Conservation (phyloP, 2,329 filamentous ascomycete genomes). For the Paramyrothecium roridum region DNA sequence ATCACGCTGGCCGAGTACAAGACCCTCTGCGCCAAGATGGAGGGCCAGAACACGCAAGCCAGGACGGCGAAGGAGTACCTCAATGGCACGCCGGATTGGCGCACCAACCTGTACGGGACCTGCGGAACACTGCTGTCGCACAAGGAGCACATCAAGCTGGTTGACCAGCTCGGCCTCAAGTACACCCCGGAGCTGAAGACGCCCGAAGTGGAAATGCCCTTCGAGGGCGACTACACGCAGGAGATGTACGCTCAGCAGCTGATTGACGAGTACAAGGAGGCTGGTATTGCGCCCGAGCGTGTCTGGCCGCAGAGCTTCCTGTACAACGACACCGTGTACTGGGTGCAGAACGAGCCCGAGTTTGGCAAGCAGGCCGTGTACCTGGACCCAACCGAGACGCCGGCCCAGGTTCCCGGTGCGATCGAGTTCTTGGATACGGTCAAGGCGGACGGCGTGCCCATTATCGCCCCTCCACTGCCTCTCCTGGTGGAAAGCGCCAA, state of each 20-base stretch:
- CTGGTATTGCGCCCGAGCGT: conserved; percentile 47
- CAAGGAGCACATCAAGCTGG: conserved; percentile 59
- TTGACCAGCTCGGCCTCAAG: conserved; percentile 54
- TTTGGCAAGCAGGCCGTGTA: conserved; percentile 62
- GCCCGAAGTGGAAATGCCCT: conserved; percentile 68
- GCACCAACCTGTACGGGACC: conserved; percentile 62
- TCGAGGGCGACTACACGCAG: conserved; percentile 61
- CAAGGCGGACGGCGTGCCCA: conserved; percentile 54
- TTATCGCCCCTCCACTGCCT: conserved; percentile 61
- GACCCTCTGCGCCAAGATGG: conserved; percentile 68
- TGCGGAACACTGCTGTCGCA: conserved; percentile 62
- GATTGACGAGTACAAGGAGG: conserved; percentile 55
- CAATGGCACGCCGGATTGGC: conserved; percentile 55
- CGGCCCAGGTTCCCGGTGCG: conserved; percentile 48
- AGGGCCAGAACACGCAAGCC: conserved; percentile 57
- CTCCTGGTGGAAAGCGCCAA: conserved; percentile 54
- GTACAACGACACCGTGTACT: conserved; percentile 63
- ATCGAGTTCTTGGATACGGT: conserved; percentile 55
- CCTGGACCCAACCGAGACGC: conserved; percentile 59
- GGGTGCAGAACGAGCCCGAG: conserved; percentile 58
- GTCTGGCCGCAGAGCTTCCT: conserved; percentile 66
- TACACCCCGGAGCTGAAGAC: conserved; percentile 69
- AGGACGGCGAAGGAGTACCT: conserved; percentile 56
- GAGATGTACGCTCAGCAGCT: conserved; percentile 62
- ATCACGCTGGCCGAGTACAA: conserved; percentile 67